These are phyloP conservation scores for Nadsonia commutata DNA, from an alignment of 1,139 yeast species.

Conservation along the genomic window DNA sequence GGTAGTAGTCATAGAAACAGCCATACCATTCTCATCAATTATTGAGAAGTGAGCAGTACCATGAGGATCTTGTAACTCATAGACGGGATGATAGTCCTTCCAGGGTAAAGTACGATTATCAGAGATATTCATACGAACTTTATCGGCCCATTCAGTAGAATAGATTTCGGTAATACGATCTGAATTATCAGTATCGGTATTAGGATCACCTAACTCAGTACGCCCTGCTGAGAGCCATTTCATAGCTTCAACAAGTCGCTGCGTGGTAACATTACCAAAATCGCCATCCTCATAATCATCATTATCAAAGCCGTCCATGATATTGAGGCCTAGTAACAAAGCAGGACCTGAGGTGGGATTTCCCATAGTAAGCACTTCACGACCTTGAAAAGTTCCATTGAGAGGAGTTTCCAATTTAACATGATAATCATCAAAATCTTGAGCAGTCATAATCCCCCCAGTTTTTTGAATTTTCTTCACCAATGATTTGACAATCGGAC, in stretches of 20 bases:
- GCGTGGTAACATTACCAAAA: slow-evolving; percentile 36
- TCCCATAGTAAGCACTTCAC: slow-evolving; percentile 48
- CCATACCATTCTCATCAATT: slow-evolving; percentile 51
- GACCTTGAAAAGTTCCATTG: slow-evolving; percentile 29
- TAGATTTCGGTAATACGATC: slow-evolving; percentile 25
- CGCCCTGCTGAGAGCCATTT: slow-evolving; percentile 87
- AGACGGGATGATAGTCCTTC: slow-evolving; percentile 65
- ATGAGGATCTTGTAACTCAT: slow-evolving; percentile 58
- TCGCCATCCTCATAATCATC: slow-evolving; percentile 27
- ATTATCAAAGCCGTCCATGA: slow-evolving; percentile 30
- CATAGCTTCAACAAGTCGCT: slow-evolving; percentile 69
- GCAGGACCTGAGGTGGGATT: slow-evolving; percentile 84
- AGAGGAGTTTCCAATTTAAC: slow-evolving; percentile 46
- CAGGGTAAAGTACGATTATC: slow-evolving; percentile 47
- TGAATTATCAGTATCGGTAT: slow-evolving; percentile 20
- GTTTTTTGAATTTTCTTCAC: slow-evolving; percentile 30
- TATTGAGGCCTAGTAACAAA: slow-evolving; percentile 55
- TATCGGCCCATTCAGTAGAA: slow-evolving; percentile 39
- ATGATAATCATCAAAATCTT: slow-evolving; percentile 52
- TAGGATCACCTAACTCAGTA: slow-evolving; percentile 62
- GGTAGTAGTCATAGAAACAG: slow-evolving; percentile 81
- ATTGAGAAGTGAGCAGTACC: slow-evolving; percentile 84
- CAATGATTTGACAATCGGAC: slow-evolving; percentile 51
- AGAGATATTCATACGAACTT: slow-evolving; percentile 33
- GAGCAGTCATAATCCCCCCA: slow-evolving; percentile 47